Percentiles rank a stretch among this genome's conserved stretches.
These are phyloP conservation scores for Primulina tabacum DNA, from an alignment of 257 asterid species.

Conservation along the genomic window DNA sequence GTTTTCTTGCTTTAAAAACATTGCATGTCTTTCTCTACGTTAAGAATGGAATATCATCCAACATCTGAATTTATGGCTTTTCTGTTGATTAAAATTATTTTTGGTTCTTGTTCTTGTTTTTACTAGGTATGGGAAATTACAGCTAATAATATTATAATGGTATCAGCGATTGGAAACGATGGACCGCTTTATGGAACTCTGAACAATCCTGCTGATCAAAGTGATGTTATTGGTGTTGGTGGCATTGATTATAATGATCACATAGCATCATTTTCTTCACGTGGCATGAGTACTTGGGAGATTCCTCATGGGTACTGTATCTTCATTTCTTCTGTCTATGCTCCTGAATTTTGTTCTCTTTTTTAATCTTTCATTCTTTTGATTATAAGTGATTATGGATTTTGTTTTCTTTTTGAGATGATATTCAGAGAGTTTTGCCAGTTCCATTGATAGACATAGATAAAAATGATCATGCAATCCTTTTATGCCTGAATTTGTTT, in stretches of 20 bases:
- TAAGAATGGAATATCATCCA: slow-evolving; percentile 15
- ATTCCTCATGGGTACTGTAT: slow-evolving; percentile 91
- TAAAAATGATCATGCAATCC: not conserved
- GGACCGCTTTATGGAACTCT: slow-evolving; percentile 99
- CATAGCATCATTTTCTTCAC: slow-evolving; percentile 98
- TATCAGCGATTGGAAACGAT: slow-evolving; percentile 96
- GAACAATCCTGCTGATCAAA: slow-evolving; percentile 98
- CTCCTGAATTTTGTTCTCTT: slow-evolving; percentile 5
- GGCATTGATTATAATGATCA: slow-evolving; percentile 98
- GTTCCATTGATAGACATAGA: slow-evolving; percentile 1
- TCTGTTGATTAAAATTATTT: slow-evolving; percentile 13
- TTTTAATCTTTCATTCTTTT: slow-evolving; percentile 4
- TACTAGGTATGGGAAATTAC: slow-evolving; percentile 96
- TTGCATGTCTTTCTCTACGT: slow-evolving; percentile 8
- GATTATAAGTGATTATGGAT: no score
- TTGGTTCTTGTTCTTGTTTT: slow-evolving; percentile 21
- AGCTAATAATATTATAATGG: slow-evolving; percentile 93
- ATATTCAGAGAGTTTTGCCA: slow-evolving; percentile 4
- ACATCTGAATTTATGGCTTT: slow-evolving; percentile 9
- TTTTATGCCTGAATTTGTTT: not conserved
- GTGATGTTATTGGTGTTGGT: slow-evolving; percentile 99
- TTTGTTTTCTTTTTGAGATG: slow-evolving; percentile 12
- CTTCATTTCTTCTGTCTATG: slow-evolving; percentile 17
- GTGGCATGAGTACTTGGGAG: slow-evolving; percentile 99
- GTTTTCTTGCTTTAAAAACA: slow-evolving; percentile 6